Evolutionary conservation across 306 rosid species (phyloP), one percentile per base, ranked within the genome.

Genomic region (Dicorynia guianensis): DNA sequence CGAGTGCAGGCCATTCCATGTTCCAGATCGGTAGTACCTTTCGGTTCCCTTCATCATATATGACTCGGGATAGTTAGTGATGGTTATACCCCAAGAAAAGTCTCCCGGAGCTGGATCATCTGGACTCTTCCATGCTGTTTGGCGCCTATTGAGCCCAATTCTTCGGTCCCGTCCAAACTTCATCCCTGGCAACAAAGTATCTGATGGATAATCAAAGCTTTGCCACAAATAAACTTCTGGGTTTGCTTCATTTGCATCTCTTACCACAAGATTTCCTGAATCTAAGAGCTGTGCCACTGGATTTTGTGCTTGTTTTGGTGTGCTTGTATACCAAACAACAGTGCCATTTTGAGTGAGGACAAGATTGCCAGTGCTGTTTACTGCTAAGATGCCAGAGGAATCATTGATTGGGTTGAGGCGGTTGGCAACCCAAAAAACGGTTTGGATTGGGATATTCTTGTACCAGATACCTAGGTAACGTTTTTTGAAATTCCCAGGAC

Each of bases 401-500:
- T 17, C 72, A 52, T 75, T 75, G 47, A 81, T 59, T 4, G 86
- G 83, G 20, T 62, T 81, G 50, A 70, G 75, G 0, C 86, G 17
- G 15, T 90, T 90, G 13, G 96, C 90, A 10, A 90, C 93, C 96
- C 91, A 90, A 55, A 86, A 91, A 36, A 77, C 38, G 0, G 82
- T 83, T 25, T 4, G 58, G 11, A 48, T 7, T 3, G 90, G 73
- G 47, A 85, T 63, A 5, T 79, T 81, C 55, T 73, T 70, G 75
- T 83, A 88, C 91, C 93, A 86, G 6, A 91, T 85, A 10, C 91
- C 93, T 30, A 88, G 35, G 65, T 86, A 86, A 42, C 80, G 82
- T 3, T 71, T 69, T 14, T 56, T 69, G 66, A 87, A 85, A 62
- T 52, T 69, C 7, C 69, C 76, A 4, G 90, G 86, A 77, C 76